Base-by-base conservation (phyloP, 2,329 filamentous ascomycete genomes). In the Cladorrhinum sp. region DNA sequence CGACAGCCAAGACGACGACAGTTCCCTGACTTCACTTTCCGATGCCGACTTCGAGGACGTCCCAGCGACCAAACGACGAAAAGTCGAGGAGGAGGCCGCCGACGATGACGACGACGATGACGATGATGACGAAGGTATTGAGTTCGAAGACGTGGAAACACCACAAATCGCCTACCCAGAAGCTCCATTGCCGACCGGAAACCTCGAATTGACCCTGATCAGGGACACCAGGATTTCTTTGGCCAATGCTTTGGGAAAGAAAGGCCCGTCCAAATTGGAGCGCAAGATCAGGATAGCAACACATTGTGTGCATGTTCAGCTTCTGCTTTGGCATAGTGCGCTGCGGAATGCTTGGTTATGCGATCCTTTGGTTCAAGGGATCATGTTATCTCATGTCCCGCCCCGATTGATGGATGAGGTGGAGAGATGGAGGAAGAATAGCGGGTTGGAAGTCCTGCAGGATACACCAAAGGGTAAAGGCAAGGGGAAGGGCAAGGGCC, bases 281-380 rank as follows among this genome's bases (percentile, higher is more conserved):
- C 86, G 91, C 56, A 84, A 86, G 62, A 89, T 94, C 59, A 84
- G 95, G 24, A 83, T 87, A 33, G 82, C 87, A 2, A 92, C 92
- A 0, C 95, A 99, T 74, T 90, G 91, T 67, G 82, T 96, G 67
- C 95, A 99, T 74, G 92, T 98, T 1, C 87, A 96, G 72, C 85
- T 87, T 57, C 78, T 99, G 16, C 82, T 99, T 62, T 97, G 89
- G 82, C 93, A 98, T 72, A 98, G 98, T 71, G 85, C 91, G 0
- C 75, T 95, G 14, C 86, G 91, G 48, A 97, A 98, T 72, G 80
- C 85, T 0, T 98, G 94, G 88, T 76, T 92, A 20, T 91, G 91
- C 67, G 90, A 98, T 68, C 73, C 82, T 2, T 84, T 90, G 64
- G 80, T 96, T 0, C 91, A 95, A 64, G 85, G 86, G 10, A 89